Percentiles rank a stretch among this genome's conserved stretches.
These are phyloP conservation scores for Aspergillus heteromorphus DNA, from an alignment of 495 filamentous ascomycete species.

Conservation along the genomic window DNA sequence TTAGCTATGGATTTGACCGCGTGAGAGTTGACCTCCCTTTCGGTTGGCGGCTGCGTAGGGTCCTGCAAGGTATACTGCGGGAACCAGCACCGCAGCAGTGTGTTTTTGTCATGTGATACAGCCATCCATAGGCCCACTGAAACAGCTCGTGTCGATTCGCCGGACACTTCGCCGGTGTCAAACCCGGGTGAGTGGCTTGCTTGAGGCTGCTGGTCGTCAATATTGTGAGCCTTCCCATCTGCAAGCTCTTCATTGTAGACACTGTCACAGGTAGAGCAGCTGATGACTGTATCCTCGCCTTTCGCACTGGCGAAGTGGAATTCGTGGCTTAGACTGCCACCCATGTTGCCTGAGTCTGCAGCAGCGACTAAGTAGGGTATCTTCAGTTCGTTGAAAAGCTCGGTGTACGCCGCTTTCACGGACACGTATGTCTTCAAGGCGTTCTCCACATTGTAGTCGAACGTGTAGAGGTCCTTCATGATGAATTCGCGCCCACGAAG, in stretches of 20 bases:
- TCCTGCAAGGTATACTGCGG: conserved; percentile 40
- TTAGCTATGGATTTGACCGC: conserved; percentile 58
- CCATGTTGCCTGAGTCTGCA: conserved; percentile 94
- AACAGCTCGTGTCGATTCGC: conserved; percentile 26
- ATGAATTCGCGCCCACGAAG: conserved; percentile 88
- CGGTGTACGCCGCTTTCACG: conserved; percentile 64
- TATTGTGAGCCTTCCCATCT: conserved; percentile 30
- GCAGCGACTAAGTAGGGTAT: conserved; percentile 79
- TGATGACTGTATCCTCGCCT: conserved; percentile 82
- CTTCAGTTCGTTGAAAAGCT: conserved; percentile 75
- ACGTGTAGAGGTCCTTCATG: conserved; percentile 99
- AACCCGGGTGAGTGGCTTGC: conserved; percentile 20
- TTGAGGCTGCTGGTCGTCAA: conserved; percentile 1
- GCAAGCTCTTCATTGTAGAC: conserved; percentile 84
- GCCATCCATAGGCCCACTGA: conserved; percentile 56
- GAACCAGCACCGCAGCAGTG: conserved; percentile 64
- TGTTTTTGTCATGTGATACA: conserved; percentile 62
- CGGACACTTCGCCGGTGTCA: conserved; percentile 23
- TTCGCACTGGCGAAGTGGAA: conserved; percentile 78
- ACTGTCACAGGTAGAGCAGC: conserved; percentile 67
- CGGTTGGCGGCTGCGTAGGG: conserved; percentile 25
- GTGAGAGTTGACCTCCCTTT: conserved; percentile 61
- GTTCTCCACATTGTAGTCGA: conserved; percentile 60
- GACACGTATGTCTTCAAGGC: conserved; percentile 73
- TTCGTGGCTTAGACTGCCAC: conserved; percentile 87